These are phyloP conservation scores for Phytophthora colocasiae DNA, from an alignment of 352 stramenopile species.

Conservation along the genomic window DNA sequence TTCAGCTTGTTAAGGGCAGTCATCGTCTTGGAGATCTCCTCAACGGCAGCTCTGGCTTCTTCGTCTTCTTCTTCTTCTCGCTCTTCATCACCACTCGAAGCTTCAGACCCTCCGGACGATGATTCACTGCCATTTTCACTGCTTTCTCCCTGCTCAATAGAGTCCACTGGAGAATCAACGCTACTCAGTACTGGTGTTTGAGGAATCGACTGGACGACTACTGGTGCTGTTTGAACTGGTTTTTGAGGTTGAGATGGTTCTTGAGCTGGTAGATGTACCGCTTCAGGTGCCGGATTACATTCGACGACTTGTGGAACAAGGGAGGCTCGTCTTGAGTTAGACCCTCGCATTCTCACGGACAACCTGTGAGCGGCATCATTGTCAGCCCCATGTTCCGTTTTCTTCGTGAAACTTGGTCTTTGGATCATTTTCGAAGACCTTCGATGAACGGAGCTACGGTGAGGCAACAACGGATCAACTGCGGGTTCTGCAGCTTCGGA, in stretches of 20 bases:
- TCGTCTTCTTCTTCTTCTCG: constrained; percentile 22
- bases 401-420: constrained; percentile 28
- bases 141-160: constrained; percentile 12
- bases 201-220: neutral
- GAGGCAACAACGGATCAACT: constrained; percentile 21
- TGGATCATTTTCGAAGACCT: constrained; percentile 21
- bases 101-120: constrained; percentile 9
- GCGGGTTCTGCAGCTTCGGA: neutral
- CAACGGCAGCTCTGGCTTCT: constrained; percentile 27
- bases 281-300: neutral
- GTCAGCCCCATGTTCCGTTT: neutral
- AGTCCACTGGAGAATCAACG: neutral
- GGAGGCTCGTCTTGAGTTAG: constrained; percentile 15
- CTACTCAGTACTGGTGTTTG: neutral
- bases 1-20: constrained; percentile 76
- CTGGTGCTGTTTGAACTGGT: neutral
- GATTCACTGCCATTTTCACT: constrained; percentile 20
- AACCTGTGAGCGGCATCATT: constrained; percentile 5
- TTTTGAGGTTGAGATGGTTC: neutral
- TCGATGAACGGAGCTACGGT: constrained; percentile 15
- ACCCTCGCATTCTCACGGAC: constrained; percentile 19
- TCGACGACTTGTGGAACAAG: constrained; percentile 1
- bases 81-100: constrained; percentile 22
- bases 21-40: constrained; percentile 63
- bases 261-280: neutral